These are phyloP conservation scores for Gonium pectorale DNA, from an alignment of 139 green algal genomes.

Conservation along the genomic window DNA sequence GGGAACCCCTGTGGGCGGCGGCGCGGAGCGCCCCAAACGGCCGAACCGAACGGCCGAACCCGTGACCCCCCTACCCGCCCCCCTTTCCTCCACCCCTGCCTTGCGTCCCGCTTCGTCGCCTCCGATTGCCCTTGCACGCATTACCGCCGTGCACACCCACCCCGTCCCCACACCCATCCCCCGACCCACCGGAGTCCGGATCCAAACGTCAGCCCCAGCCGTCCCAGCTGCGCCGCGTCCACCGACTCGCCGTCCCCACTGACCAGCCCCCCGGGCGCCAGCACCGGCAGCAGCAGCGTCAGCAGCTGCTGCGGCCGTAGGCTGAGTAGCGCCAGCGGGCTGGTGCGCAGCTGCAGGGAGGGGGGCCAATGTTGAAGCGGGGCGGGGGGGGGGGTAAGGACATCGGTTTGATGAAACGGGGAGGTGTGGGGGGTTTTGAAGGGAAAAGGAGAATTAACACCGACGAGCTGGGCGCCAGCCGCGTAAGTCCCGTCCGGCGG, in stretches of 20 bases:
- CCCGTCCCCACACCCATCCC: background rate
- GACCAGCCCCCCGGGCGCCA: slow-evolving; percentile 14
- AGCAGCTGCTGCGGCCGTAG: background rate
- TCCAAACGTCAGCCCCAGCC: slow-evolving; percentile 20
- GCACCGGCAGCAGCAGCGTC: slow-evolving; percentile 27
- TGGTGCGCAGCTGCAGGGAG: background rate
- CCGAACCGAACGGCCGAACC: background rate
- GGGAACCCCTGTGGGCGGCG: background rate
- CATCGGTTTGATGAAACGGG: too few species aligned
- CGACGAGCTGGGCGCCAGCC: too few species aligned
- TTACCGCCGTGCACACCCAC: background rate
- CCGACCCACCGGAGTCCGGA: background rate
- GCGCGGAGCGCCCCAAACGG: background rate
- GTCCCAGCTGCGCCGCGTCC: slow-evolving; percentile 17
- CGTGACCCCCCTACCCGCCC: background rate
- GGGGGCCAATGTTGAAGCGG: background rate
- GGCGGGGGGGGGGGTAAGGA: too few species aligned
- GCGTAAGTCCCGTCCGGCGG: too few species aligned
- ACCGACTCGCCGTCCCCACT: background rate
- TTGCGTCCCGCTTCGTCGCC: too few species aligned
- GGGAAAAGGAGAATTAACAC: background rate
- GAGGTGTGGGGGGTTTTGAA: too few species aligned
- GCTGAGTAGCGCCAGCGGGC: slow-evolving; percentile 19
- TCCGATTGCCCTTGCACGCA: too few species aligned
- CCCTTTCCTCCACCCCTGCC: background rate